These are phyloP conservation scores for Rhizoclosmatium sp. DNA, from an alignment of 192 early-diverging fungal species.

Conservation along the genomic window DNA sequence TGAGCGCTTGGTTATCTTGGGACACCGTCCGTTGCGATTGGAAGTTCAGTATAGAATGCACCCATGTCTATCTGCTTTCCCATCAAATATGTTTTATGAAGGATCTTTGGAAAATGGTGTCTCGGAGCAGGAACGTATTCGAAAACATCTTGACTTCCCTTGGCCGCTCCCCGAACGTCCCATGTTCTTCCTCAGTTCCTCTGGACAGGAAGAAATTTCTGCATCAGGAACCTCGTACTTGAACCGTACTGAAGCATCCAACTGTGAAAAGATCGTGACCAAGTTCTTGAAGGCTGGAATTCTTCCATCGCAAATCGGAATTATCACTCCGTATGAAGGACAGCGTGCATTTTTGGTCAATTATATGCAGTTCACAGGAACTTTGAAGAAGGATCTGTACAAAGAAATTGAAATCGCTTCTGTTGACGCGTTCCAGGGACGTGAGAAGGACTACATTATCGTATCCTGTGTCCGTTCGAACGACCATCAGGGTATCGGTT, in stretches of 20 bases:
- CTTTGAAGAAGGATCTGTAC: conserved; percentile 91
- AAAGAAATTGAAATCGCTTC: conserved; percentile 99
- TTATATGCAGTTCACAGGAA: conserved; percentile 95
- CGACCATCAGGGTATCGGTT: conserved; percentile 97
- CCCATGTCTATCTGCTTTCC: conserved; percentile 97
- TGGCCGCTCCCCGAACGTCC: conserved; percentile 95
- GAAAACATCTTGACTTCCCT: conserved; percentile 90
- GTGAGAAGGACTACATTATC: conserved; percentile 99
- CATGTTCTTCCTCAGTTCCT: conserved; percentile 93
- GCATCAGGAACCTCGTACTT: conserved; percentile 97
- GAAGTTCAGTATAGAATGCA: conserved; percentile 99
- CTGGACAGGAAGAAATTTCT: conserved; percentile 96
- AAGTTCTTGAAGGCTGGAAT: conserved; percentile 90
- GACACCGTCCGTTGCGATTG: conserved; percentile 90
- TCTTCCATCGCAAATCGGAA: conserved; percentile 89
- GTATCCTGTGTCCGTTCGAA: conserved; percentile 97
- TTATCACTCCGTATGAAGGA: conserved; percentile 99
- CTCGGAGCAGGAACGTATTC: conserved; percentile 86
- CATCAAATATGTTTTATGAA: conserved; percentile 99
- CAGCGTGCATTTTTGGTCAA: conserved; percentile 95
- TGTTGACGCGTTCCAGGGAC: conserved; percentile 99
- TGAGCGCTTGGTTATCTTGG: conserved; percentile 92
- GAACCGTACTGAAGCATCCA: conserved; percentile 95
- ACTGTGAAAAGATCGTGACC: conserved; percentile 97
- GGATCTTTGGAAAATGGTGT: conserved; percentile 98